A percentile compares a stretch with the other conserved stretches of the same genome.
Evolutionary conservation across 2,329 filamentous ascomycete species (phyloP).

Genomic region (Byssothecium circinans): DNA sequence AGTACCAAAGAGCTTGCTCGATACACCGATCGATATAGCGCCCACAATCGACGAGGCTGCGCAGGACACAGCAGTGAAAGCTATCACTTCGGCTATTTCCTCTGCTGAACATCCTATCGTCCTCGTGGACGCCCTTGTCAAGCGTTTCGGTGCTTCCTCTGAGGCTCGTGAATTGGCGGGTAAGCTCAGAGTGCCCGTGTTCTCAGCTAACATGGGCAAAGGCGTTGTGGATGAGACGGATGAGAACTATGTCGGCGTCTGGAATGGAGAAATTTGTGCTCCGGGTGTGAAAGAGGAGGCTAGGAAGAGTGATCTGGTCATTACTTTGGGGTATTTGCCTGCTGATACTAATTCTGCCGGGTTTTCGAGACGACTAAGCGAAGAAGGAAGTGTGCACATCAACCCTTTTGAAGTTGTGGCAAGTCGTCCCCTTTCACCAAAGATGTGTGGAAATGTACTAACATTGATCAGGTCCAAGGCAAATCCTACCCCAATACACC

Average conservation of each 20-base stretch:
- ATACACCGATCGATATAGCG: conserved; percentile 41
- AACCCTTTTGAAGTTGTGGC: conserved; percentile 44
- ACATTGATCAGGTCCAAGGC: conserved; percentile 28
- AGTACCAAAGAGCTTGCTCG: conserved; percentile 38
- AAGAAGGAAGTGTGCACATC: conserved; percentile 38
- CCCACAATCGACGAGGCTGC: conserved; percentile 27
- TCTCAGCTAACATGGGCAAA: conserved; percentile 47
- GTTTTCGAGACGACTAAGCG: conserved; percentile 42
- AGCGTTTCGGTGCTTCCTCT: conserved; percentile 40
- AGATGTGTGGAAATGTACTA: background rate
- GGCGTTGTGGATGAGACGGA: conserved; percentile 47
- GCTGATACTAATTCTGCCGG: conserved; percentile 48
- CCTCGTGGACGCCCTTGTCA: conserved; percentile 45
- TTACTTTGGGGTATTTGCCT: conserved; percentile 46
- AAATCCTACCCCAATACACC: conserved; percentile 34
- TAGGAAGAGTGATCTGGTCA: conserved; percentile 39
- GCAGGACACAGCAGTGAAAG: conserved; percentile 36
- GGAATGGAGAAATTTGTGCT: conserved; percentile 44
- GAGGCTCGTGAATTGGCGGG: conserved; percentile 40
- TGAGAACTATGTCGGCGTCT: conserved; percentile 45
- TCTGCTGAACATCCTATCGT: conserved; percentile 42
- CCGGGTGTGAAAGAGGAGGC: conserved; percentile 44
- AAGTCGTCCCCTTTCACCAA: background rate
- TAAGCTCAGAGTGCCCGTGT: conserved; percentile 43
- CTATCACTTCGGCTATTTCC: conserved; percentile 36